Conservation (phyloP, 2,329 filamentous ascomycete species). For the Stagonosporopsis tanaceti region DNA sequence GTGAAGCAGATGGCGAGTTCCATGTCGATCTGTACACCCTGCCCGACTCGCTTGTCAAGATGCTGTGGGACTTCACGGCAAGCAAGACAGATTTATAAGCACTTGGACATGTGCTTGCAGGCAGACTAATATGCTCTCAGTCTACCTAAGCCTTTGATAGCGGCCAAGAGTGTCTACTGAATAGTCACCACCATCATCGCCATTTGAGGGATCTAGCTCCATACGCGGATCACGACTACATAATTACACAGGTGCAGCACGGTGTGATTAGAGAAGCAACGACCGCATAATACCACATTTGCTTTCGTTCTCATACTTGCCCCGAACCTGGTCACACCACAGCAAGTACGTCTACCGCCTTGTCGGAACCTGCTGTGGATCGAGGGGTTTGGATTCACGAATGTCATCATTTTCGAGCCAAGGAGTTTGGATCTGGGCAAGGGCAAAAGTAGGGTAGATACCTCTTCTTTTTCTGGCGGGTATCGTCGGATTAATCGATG, state of each 20-base stretch:
- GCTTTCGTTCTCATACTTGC: not conserved
- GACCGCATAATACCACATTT: not conserved
- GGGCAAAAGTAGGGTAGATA: slow-evolving; percentile 23
- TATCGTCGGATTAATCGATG: slow-evolving; percentile 14
- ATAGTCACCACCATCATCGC: not conserved
- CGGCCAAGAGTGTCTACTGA: not conserved
- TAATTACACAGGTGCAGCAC: not conserved
- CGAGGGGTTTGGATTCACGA: not conserved
- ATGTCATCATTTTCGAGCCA: slow-evolving; percentile 5
- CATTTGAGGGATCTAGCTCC: not conserved
- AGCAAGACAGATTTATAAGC: slow-evolving; percentile 45
- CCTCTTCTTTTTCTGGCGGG: slow-evolving; percentile 2
- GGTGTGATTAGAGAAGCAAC: not conserved
- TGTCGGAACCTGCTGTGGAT: not conserved
- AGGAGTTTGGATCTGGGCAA: slow-evolving; percentile 17
- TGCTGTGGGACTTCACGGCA: slow-evolving; percentile 87
- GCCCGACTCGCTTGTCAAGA: slow-evolving; percentile 85
- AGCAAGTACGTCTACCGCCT: not conserved
- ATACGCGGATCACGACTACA: not conserved
- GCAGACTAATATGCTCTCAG: slow-evolving; percentile 1
- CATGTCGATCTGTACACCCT: slow-evolving; percentile 98
- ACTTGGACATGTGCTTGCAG: not conserved
- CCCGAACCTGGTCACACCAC: not conserved
- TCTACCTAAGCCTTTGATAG: not conserved
- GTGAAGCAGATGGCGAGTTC: slow-evolving; percentile 83